These are phyloP conservation scores for Apiospora marii DNA, from an alignment of 2,329 filamentous ascomycete genomes.

Conservation along the genomic window DNA sequence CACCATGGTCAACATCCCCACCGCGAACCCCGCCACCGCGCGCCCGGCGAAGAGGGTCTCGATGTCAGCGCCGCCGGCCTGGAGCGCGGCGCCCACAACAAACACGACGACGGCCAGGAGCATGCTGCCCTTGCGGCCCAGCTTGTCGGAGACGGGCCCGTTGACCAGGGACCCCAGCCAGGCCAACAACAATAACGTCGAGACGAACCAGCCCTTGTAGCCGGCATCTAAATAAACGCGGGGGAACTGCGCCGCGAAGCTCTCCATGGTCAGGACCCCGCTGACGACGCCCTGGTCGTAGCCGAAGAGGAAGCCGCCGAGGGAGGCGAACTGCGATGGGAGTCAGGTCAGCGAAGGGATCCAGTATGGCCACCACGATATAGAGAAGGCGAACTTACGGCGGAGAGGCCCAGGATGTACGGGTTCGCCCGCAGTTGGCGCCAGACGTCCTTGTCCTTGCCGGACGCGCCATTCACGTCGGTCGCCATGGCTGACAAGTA, in stretches of 20 bases:
- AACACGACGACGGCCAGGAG: conserved; percentile 42
- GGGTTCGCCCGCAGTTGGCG: conserved; percentile 18
- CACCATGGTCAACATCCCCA: conserved; percentile 50
- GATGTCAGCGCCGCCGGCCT: conserved; percentile 50
- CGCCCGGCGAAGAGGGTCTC: conserved; percentile 52
- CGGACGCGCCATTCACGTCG: neutral
- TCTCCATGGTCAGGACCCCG: conserved; percentile 55
- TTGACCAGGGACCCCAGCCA: conserved; percentile 58
- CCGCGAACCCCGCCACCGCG: conserved; percentile 52
- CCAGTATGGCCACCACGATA: too few species aligned
- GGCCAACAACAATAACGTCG: conserved; percentile 55
- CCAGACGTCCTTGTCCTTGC: conserved; percentile 14
- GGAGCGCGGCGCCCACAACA: conserved; percentile 25
- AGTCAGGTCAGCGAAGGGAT: neutral
- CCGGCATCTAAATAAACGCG: conserved; percentile 51
- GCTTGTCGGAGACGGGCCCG: conserved; percentile 47
- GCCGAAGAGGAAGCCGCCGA: conserved; percentile 54
- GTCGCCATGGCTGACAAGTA: conserved; percentile 6
- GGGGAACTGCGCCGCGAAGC: conserved; percentile 43
- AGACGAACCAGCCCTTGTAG: conserved; percentile 62
- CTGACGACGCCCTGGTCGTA: conserved; percentile 60
- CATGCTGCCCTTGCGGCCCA: conserved; percentile 46
- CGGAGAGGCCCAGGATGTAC: conserved; percentile 15
- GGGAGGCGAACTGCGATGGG: conserved; percentile 18
- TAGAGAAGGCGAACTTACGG: too few species aligned